Conservation (phyloP, 495 filamentous ascomycete genomes). For the Aspergillus steynii region DNA sequence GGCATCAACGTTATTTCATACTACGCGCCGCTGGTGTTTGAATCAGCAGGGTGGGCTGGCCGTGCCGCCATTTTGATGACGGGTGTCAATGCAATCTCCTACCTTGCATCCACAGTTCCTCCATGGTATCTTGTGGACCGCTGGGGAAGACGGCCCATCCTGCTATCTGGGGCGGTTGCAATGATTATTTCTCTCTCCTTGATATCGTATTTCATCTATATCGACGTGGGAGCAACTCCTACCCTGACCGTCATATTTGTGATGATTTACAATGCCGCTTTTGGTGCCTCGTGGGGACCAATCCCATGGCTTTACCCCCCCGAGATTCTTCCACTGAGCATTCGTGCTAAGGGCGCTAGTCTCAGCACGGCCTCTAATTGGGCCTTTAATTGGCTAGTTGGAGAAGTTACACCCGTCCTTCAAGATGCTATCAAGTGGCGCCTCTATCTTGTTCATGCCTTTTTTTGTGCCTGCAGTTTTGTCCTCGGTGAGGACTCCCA, state of each 20-base stretch:
- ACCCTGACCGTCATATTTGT: conserved; percentile 88
- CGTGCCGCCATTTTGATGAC: conserved; percentile 95
- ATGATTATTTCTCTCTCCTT: conserved; percentile 90
- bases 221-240: conserved; percentile 75
- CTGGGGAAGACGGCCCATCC: conserved; percentile 86
- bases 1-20: conserved; percentile 99
- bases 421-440: conserved; percentile 91
- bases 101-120: conserved; percentile 86
- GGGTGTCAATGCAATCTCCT: conserved; percentile 91
- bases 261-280: conserved; percentile 97
- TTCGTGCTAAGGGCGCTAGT: conserved; percentile 95
- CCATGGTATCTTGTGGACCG: conserved; percentile 97
- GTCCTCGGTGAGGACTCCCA: conserved; percentile 73
- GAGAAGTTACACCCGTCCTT: conserved; percentile 88
- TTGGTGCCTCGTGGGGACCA: conserved; percentile 98
- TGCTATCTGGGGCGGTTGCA: conserved; percentile 85
- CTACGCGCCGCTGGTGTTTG: conserved; percentile 95
- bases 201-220: conserved; percentile 94
- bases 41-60: conserved; percentile 90
- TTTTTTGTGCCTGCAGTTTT: conserved; percentile 95
- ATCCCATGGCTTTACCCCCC: conserved; percentile 98
- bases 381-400: conserved; percentile 98
- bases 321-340: conserved; percentile 95
- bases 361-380: conserved; percentile 96
- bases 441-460: conserved; percentile 91